Conservation (phyloP, 495 filamentous ascomycete genomes). For the Trichoderma gamsii region DNA sequence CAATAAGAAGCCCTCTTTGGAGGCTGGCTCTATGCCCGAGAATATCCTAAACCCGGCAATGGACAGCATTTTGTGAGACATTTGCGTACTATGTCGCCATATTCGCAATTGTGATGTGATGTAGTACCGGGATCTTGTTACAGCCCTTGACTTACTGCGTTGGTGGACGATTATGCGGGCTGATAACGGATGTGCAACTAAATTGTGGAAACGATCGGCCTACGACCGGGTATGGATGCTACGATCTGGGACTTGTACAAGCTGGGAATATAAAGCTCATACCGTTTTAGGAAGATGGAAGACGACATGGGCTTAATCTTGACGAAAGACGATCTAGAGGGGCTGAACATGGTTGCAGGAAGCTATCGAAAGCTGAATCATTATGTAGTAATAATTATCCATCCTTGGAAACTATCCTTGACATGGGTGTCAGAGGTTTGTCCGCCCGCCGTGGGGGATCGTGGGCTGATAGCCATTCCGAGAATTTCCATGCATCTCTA, state of each 20-base stretch:
- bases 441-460: background rate
- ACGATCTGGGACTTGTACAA: background rate
- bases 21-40: background rate
- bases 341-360: background rate
- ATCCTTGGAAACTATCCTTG: background rate
- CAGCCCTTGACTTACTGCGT: background rate
- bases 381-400: background rate
- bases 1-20: background rate
- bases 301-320: background rate
- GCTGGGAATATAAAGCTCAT: background rate
- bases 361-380: background rate
- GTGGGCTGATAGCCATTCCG: background rate
- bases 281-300: background rate
- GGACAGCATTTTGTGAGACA: background rate
- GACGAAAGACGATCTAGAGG: background rate
- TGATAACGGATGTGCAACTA: background rate
- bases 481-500: background rate
- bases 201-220: background rate
- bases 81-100: slow-evolving; percentile 8
- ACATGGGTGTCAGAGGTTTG: background rate
- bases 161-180: background rate
- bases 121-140: background rate
- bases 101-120: slow-evolving; percentile 12
- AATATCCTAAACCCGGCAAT: no score
- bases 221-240: background rate